Base-by-base conservation (phyloP, 495 filamentous ascomycete genomes). In the Thermochaetoides thermophila region DNA sequence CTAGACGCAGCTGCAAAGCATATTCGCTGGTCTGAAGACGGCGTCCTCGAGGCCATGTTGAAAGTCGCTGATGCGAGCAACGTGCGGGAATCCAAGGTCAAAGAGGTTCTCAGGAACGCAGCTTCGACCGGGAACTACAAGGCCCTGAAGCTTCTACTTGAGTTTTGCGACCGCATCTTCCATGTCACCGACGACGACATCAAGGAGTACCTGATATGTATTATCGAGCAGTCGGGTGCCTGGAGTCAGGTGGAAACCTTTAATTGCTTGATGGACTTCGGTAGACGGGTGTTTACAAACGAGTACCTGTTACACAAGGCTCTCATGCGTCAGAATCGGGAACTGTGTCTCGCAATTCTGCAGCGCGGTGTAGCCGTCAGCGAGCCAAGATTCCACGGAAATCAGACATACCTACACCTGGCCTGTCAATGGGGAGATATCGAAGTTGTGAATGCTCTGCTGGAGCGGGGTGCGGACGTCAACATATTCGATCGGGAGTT, bases 231-330 rank as follows among this genome's bases (percentile, higher is more conserved):
- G 31, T 26, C 21, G 14, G 45, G 45, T 13, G 38, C 45, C 1
- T 43, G 43, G 43, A 44, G 44, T 33, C 43, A 50, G 29, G 35
- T 42, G 12, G 46, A 50, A n/a, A 50, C 46, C 12, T 42, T 50
- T 23, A 27, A 37, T 16, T 28, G 29, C 28, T 29, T 46, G 19
- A 38, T 50, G 37, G 32, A 44, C 17, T 44, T 36, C 32, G 40
- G 43, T 5, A 17, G 36, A 5, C 21, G 9, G 4, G 38, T 46
- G 18, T 45, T 43, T 25, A 39, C 40, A 1, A 46, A 43, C 26
- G 46, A 50, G 19, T 28, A 37, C 21, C 29, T 50, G 5, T 29
- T 50, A 10, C 33, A 43, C 35, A 41, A 37, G 35, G 39, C 37
- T 31, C 37, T 50, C 11, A 16, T 37, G 35, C 32, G 36, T 15